Conservation (phyloP, 305 asterid genomes). For the Ajuga reptans region DNA sequence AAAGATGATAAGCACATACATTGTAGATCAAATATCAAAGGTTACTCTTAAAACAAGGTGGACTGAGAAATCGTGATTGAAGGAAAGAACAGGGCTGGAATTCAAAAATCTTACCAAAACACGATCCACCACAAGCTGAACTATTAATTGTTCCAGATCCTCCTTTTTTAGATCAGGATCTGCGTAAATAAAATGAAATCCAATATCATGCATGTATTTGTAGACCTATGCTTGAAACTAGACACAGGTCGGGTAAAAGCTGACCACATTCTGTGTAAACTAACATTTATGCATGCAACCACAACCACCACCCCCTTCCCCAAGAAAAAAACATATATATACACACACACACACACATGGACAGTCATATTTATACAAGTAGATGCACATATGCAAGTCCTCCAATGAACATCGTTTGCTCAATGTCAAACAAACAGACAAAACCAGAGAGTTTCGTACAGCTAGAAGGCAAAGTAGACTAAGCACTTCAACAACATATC, state of each 20-base stretch:
- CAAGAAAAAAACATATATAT: background rate
- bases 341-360: background rate
- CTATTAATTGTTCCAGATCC: conserved; percentile 64
- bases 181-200: conserved; percentile 30
- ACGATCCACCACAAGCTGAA: conserved; percentile 66
- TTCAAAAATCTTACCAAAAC: conserved; percentile 50
- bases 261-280: background rate
- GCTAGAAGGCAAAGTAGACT: background rate
- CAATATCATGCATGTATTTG: background rate
- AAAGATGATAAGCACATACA: background rate
- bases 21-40: conserved; percentile 10
- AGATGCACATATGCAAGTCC: background rate
- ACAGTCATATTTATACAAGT: background rate
- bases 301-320: background rate
- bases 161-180: conserved; percentile 72
- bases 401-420: background rate
- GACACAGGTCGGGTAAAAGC: background rate
- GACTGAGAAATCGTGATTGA: background rate
- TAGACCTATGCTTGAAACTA: background rate
- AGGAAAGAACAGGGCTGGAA: conserved; percentile 16
- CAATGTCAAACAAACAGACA: background rate
- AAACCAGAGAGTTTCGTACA: background rate
- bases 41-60: background rate
- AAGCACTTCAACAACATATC: background rate
- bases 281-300: background rate